Evolutionary conservation across 192 early-diverging fungal genomes (phyloP).

Genomic region (Cetraspora pellucida): DNA sequence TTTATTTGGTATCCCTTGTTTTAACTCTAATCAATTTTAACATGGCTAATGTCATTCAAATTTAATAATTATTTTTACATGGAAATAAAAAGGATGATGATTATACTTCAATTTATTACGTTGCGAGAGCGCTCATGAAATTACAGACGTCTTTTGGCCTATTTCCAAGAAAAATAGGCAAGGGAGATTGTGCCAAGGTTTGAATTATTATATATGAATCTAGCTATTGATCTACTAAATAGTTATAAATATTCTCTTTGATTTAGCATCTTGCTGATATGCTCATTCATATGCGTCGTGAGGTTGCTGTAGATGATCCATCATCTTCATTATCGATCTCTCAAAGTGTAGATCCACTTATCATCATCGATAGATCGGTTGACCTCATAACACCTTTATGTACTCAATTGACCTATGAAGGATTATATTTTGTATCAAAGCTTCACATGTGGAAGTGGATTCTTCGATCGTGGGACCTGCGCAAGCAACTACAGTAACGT

Average conservation of each 20-base stretch:
- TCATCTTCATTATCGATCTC: constrained; percentile 60
- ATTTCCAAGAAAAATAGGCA: constrained; percentile 88
- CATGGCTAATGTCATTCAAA: background rate
- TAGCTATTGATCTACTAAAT: background rate
- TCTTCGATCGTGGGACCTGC: constrained; percentile 56
- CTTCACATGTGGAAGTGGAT: constrained; percentile 76
- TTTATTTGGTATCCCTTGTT: constrained; percentile 75
- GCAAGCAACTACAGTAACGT: constrained; percentile 38
- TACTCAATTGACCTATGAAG: constrained; percentile 98
- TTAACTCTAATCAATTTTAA: background rate
- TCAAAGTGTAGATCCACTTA: constrained; percentile 73
- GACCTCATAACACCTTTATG: constrained; percentile 92
- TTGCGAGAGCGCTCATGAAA: constrained; percentile 85
- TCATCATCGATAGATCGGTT: constrained; percentile 88
- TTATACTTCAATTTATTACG: constrained; percentile 68
- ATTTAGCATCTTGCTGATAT: constrained; percentile 66
- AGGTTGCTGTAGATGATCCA: constrained; percentile 65
- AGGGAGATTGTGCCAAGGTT: constrained; percentile 82
- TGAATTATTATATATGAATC: background rate
- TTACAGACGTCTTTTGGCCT: constrained; percentile 86
- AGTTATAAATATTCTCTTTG: constrained; percentile 1
- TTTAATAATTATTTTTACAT: background rate
- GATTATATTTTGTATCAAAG: constrained; percentile 84
- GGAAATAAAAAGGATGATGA: constrained; percentile 65
- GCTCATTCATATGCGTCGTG: constrained; percentile 80